Conservation (phyloP, 768 basidiomycete genomes). For the Basidioascus undulatus region DNA sequence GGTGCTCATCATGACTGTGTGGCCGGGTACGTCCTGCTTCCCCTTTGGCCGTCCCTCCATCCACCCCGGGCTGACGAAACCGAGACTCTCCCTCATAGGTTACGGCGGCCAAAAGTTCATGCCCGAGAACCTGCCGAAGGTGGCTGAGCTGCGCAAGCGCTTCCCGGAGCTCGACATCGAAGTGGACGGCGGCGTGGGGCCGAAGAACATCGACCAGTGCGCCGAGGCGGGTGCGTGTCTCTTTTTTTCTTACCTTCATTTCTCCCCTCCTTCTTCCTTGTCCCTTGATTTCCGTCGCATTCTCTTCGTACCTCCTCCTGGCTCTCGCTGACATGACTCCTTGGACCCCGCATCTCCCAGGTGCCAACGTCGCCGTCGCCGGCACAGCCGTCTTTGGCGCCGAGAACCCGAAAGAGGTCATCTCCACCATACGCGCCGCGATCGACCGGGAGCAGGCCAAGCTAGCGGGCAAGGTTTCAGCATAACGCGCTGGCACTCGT, state of each 20-base stretch:
- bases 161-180: constrained; percentile 93
- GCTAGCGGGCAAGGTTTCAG: not conserved
- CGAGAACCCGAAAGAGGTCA: constrained; percentile 51
- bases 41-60: not conserved
- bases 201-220: constrained; percentile 63
- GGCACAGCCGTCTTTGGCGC: constrained; percentile 86
- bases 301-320: not conserved
- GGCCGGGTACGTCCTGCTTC: constrained; percentile 35
- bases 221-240: constrained; percentile 50
- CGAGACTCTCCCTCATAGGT: constrained; percentile 21
- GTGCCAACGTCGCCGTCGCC: constrained; percentile 93
- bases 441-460: constrained; percentile 40
- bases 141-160: constrained; percentile 60
- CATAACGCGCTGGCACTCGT: too few species aligned
- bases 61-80: not conserved
- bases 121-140: constrained; percentile 74
- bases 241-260: not conserved
- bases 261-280: not conserved
- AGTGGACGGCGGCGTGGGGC: constrained; percentile 93
- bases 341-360: constrained; percentile 25
- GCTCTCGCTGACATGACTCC: not conserved
- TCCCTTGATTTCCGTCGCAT: not conserved
- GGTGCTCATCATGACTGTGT: constrained; percentile 96
- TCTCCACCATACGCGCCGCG: constrained; percentile 39
- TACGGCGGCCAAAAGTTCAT: constrained; percentile 92